Evolutionary conservation across 1,139 yeast species (phyloP).

Genomic region (Protomyces inouyei): DNA sequence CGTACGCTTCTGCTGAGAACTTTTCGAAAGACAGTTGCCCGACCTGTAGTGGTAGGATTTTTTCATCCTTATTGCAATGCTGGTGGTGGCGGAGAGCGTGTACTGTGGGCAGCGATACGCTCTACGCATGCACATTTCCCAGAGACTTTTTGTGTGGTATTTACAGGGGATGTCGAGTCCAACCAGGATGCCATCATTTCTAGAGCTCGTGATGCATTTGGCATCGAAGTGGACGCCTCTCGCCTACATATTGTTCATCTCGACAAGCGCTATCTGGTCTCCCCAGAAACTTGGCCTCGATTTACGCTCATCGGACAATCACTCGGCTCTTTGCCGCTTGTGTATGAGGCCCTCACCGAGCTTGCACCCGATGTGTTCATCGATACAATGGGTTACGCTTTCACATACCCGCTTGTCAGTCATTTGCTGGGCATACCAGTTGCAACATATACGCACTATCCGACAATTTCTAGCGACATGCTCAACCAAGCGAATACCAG

Average conservation of each 20-base stretch:
- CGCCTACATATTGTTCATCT: slow-evolving; percentile 71
- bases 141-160: slow-evolving; percentile 61
- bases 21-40: not conserved
- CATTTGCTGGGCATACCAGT: slow-evolving; percentile 63
- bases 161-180: slow-evolving; percentile 63
- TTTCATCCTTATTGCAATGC: slow-evolving; percentile 93
- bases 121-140: slow-evolving; percentile 55
- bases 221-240: slow-evolving; percentile 48
- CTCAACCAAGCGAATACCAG: slow-evolving; percentile 38
- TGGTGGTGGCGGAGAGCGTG: slow-evolving; percentile 98
- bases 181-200: slow-evolving; percentile 50
- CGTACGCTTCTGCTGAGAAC: not conserved
- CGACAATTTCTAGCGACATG: slow-evolving; percentile 87
- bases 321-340: slow-evolving; percentile 64
- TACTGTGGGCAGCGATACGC: slow-evolving; percentile 87
- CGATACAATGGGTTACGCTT: slow-evolving; percentile 88
- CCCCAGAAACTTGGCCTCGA: slow-evolving; percentile 67
- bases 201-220: slow-evolving; percentile 55
- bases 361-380: slow-evolving; percentile 86
- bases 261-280: slow-evolving; percentile 58
- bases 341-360: slow-evolving; percentile 63
- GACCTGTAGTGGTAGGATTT: slow-evolving; percentile 51
- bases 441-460: slow-evolving; percentile 86
- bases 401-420: slow-evolving; percentile 62
- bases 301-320: slow-evolving; percentile 86